These are phyloP conservation scores for Lactarius sp. DNA, from an alignment of 768 basidiomycete genomes.

Conservation along the genomic window DNA sequence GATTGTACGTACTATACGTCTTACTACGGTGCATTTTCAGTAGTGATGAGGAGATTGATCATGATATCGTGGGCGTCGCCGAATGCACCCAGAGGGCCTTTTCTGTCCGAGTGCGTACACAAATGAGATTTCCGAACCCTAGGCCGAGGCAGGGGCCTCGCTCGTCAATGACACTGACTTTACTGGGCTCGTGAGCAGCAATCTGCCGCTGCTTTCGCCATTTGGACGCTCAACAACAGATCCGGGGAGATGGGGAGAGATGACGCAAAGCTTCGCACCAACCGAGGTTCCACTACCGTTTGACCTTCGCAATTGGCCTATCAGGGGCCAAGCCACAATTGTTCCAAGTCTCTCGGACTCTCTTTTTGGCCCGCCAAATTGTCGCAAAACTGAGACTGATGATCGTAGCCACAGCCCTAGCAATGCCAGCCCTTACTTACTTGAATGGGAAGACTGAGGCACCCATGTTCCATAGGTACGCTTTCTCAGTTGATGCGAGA, in stretches of 20 bases:
- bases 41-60: neutral
- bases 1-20: neutral
- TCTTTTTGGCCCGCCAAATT: no score
- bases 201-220: slow-evolving; percentile 15
- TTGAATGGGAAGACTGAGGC: no score
- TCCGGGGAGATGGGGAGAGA: neutral
- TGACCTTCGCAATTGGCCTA: neutral
- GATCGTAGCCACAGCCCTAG: no score
- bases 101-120: neutral
- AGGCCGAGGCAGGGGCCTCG: no score
- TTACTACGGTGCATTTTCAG: neutral
- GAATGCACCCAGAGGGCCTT: no score
- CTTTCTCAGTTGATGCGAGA: no score
- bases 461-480: no score
- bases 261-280: neutral
- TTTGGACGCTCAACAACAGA: slow-evolving; percentile 20
- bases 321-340: neutral
- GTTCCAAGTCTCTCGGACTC: neutral
- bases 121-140: neutral
- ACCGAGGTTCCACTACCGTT: neutral
- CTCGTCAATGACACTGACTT: neutral
- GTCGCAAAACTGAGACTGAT: no score
- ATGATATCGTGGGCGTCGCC: neutral
- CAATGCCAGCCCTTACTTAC: no score
- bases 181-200: neutral